phyloP scores from a whole-genome alignment of 2,329 filamentous ascomycete species.

The Aspergillus fructus region DNA sequence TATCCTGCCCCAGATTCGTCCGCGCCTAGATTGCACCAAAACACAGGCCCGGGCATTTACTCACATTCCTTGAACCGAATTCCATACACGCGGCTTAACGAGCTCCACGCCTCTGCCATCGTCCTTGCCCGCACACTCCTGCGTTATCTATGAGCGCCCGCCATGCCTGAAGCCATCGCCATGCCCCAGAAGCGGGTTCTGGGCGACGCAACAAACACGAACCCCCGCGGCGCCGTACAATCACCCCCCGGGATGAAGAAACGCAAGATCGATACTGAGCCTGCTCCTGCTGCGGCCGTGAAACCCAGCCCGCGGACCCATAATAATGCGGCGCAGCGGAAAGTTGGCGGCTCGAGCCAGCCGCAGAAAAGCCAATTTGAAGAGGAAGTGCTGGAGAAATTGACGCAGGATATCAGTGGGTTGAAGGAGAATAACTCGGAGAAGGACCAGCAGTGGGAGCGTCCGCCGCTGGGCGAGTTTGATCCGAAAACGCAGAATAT shows the following conservation, averaged over 20 bases:
- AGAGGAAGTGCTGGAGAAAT: slow-evolving; percentile 88
- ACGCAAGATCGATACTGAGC: slow-evolving; percentile 67
- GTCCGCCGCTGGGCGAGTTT: slow-evolving; percentile 62
- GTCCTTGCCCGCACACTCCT: no score
- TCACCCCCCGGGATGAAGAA: slow-evolving; percentile 69
- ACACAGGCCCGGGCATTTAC: background rate
- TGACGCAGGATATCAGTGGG: slow-evolving; percentile 87
- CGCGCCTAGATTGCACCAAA: background rate
- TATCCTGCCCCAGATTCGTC: background rate
- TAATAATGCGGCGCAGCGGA: slow-evolving; percentile 52
- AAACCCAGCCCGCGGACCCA: slow-evolving; percentile 62
- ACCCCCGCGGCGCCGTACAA: slow-evolving; percentile 60
- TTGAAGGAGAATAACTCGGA: slow-evolving; percentile 85
- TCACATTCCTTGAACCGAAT: background rate
- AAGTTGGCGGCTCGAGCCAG: slow-evolving; percentile 61
- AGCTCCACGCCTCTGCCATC: no score
- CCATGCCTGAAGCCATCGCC: slow-evolving; percentile 41
- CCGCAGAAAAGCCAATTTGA: slow-evolving; percentile 88
- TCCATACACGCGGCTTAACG: no score
- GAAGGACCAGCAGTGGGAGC: slow-evolving; percentile 88
- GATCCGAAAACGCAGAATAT: slow-evolving; percentile 66
- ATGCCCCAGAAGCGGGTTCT: slow-evolving; percentile 71
- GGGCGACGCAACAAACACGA: slow-evolving; percentile 62
- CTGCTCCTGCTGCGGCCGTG: slow-evolving; percentile 38
- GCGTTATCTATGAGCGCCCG: slow-evolving; percentile 17